Evolutionary conservation across 2,329 filamentous ascomycete species (phyloP).

Genomic region (Xylaria sp.): DNA sequence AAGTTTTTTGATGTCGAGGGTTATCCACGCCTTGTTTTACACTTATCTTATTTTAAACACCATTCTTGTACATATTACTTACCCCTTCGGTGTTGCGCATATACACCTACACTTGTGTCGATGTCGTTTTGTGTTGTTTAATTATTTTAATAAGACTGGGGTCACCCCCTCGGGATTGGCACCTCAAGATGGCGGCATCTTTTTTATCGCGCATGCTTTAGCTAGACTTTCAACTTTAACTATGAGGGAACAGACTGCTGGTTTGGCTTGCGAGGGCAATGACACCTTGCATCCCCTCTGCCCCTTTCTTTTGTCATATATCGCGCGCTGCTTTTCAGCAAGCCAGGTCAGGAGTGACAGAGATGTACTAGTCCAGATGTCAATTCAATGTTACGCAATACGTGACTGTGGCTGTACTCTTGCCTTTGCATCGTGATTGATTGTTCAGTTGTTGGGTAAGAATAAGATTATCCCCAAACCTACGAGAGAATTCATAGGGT

Average conservation of each 20-base stretch:
- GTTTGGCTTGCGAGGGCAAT: neutral
- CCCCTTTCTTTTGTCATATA: conserved; percentile 26
- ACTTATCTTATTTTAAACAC: conserved; percentile 3
- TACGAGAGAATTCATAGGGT: too few species aligned
- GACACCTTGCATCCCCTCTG: neutral
- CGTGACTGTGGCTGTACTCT: neutral
- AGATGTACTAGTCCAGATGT: conserved; percentile 16
- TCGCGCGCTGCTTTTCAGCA: neutral
- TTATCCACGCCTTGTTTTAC: neutral
- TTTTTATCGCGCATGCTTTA: conserved; percentile 17
- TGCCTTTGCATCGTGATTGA: neutral
- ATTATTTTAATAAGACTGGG: conserved; percentile 6
- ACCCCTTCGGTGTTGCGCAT: conserved; percentile 21
- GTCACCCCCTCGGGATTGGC: conserved; percentile 14
- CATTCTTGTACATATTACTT: conserved; percentile 29
- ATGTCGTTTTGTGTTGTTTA: conserved; percentile 17
- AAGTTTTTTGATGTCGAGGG: neutral
- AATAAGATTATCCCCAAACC: too few species aligned
- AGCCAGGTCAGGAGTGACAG: conserved; percentile 1
- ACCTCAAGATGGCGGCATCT: conserved; percentile 8
- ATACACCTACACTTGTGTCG: conserved; percentile 8
- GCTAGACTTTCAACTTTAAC: conserved; percentile 22
- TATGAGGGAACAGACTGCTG: neutral
- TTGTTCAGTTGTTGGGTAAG: too few species aligned
- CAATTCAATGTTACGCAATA: neutral